Conservation (phyloP, 495 filamentous ascomycete genomes). For the Arthonia radiata region DNA sequence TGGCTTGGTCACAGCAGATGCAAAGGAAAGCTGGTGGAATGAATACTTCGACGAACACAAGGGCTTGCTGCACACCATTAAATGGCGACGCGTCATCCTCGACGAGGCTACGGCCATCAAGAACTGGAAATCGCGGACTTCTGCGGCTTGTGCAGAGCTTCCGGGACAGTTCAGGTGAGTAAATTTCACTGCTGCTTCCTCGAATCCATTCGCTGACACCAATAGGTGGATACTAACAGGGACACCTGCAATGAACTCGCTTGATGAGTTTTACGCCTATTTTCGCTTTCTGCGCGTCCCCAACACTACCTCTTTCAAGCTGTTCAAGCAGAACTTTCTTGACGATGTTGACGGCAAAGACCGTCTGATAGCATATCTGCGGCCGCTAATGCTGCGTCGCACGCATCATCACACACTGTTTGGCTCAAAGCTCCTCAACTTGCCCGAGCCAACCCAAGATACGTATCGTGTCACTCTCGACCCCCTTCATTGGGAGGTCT, state of each 20-base stretch:
- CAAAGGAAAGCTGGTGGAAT: slow-evolving; percentile 16
- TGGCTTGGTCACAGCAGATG: slow-evolving; percentile 6
- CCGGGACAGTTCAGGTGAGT: slow-evolving; percentile 30
- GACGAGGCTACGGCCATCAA: slow-evolving; percentile 42
- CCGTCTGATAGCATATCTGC: slow-evolving; percentile 18
- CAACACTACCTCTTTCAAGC: slow-evolving; percentile 13
- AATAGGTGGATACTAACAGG: slow-evolving; percentile 7
- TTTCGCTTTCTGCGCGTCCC: slow-evolving; percentile 32
- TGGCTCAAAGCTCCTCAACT: slow-evolving; percentile 25
- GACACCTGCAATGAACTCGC: slow-evolving; percentile 6
- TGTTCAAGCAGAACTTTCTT: slow-evolving; percentile 26
- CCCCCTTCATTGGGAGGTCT: slow-evolving; percentile 22
- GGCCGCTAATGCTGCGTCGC: slow-evolving; percentile 24
- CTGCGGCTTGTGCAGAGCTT: slow-evolving; percentile 27
- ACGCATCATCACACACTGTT: slow-evolving; percentile 28
- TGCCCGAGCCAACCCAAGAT: slow-evolving; percentile 20
- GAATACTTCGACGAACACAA: slow-evolving; percentile 11
- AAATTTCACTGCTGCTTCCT: too few relatives aligned
- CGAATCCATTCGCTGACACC: slow-evolving; percentile 34
- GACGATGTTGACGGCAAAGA: slow-evolving; percentile 10
- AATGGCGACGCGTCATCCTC: slow-evolving; percentile 29
- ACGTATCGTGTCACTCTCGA: slow-evolving; percentile 19
- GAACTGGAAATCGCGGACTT: slow-evolving; percentile 23
- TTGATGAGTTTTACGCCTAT: slow-evolving; percentile 31
- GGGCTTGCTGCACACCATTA: slow-evolving; percentile 22